phyloP scores from a whole-genome alignment of 257 asterid species.

The Avicennia marina region DNA sequence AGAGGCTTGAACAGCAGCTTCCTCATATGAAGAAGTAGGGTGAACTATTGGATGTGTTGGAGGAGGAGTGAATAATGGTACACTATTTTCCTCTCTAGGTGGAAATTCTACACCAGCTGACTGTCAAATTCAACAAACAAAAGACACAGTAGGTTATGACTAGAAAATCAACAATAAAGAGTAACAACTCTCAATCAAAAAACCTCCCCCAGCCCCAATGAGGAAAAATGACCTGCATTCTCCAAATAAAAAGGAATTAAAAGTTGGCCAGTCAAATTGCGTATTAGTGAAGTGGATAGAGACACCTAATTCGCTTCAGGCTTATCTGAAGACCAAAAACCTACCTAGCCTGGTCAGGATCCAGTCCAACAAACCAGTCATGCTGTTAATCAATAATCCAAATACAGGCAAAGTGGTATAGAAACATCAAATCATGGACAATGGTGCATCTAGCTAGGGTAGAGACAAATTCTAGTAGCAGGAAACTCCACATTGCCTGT shows the following conservation, averaged over 20 bases:
- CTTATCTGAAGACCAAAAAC: too few species aligned
- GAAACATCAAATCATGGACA: not conserved
- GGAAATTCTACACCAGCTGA: conserved; percentile 91
- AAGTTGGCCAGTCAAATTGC: not conserved
- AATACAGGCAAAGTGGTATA: too few species aligned
- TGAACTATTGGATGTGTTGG: conserved; percentile 77
- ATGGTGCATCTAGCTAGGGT: not conserved
- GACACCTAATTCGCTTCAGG: too few species aligned
- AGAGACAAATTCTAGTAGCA: too few species aligned
- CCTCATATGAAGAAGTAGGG: conserved; percentile 59
- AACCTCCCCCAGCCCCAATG: not conserved
- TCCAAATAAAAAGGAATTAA: not conserved
- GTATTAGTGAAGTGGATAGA: not conserved
- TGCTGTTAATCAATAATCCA: too few species aligned
- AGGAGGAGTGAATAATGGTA: conserved; percentile 88
- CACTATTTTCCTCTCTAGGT: conserved; percentile 81
- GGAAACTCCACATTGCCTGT: not conserved
- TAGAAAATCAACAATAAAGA: not conserved
- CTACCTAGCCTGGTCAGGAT: too few species aligned
- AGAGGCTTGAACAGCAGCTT: conserved; percentile 93
- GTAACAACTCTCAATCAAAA: not conserved
- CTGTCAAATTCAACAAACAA: conserved; percentile 36
- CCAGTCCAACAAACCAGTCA: too few species aligned
- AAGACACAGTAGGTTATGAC: conserved; percentile 9
- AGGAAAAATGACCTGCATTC: not conserved